These are phyloP conservation scores for Trichopus zeylanicus DNA, from an alignment of 116 monocot species.

Conservation along the genomic window DNA sequence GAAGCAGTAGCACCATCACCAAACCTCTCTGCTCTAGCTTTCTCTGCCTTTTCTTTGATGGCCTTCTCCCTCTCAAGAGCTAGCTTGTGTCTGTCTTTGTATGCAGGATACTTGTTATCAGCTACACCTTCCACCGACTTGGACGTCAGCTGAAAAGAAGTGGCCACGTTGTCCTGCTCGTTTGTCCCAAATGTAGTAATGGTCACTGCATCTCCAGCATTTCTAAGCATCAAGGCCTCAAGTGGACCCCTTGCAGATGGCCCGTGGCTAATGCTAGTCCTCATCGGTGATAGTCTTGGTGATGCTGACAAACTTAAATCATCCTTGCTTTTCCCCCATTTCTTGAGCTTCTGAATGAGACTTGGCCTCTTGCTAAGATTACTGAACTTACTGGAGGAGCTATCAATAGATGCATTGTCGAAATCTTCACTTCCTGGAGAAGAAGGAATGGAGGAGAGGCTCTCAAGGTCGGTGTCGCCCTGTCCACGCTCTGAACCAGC, in stretches of 20 bases:
- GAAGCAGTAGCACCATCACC: conserved; percentile 17
- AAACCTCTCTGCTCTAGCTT: conserved; percentile 76
- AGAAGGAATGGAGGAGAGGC: conserved; percentile 54
- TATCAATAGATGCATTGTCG: conserved; percentile 74
- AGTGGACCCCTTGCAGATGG: conserved; percentile 52
- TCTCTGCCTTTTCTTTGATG: conserved; percentile 79
- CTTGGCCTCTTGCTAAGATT: conserved; percentile 47
- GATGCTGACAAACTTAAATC: conserved; percentile 43
- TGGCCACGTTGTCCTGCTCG: conserved; percentile 53
- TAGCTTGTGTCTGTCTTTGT: conserved; percentile 83
- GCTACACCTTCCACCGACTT: conserved; percentile 76
- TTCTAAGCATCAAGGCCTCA: conserved; percentile 74
- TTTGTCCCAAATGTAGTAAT: conserved; percentile 76
- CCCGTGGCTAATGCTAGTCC: conserved; percentile 21
- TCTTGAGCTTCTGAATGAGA: conserved; percentile 74
- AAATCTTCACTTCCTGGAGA: conserved; percentile 87
- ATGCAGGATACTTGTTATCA: conserved; percentile 80
- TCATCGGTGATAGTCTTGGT: conserved; percentile 51
- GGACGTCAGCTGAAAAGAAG: conserved; percentile 87
- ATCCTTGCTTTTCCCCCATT: conserved; percentile 86
- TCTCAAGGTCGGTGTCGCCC: conserved; percentile 82
- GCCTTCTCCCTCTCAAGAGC: conserved; percentile 76
- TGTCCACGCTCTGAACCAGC: conserved; percentile 91
- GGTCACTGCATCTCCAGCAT: conserved; percentile 61
- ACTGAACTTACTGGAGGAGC: conserved; percentile 57